Percentiles rank a stretch among this genome's conserved stretches.
phyloP scores from a whole-genome alignment of 768 basidiomycete species.

The Xerocomellus dryophilus region DNA sequence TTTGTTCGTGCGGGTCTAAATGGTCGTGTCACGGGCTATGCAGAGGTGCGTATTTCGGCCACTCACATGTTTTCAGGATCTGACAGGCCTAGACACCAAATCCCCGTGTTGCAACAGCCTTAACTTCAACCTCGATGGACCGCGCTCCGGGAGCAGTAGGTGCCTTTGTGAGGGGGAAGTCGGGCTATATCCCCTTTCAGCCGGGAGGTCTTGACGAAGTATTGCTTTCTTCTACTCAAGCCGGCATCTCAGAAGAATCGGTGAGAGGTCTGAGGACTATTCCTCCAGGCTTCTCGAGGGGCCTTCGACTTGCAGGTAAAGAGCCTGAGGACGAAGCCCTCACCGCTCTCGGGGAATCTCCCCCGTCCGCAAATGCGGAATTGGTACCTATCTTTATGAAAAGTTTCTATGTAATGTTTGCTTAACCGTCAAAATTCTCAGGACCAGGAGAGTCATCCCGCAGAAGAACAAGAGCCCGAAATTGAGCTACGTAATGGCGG shows the following conservation, averaged over 20 bases:
- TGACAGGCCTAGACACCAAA: slow-evolving; percentile 47
- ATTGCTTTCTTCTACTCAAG: slow-evolving; percentile 31
- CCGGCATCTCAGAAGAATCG: slow-evolving; percentile 38
- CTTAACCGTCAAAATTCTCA: slow-evolving; percentile 28
- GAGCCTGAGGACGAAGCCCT: slow-evolving; percentile 47
- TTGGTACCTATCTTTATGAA: slow-evolving; percentile 11
- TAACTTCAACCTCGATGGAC: slow-evolving; percentile 82
- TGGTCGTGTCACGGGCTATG: slow-evolving; percentile 77
- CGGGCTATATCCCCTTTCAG: slow-evolving; percentile 88
- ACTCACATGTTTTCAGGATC: background rate
- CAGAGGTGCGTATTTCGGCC: slow-evolving; percentile 54
- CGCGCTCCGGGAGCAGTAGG: slow-evolving; percentile 77
- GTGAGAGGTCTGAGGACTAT: slow-evolving; percentile 53
- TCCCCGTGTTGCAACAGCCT: slow-evolving; percentile 57
- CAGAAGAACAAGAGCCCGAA: slow-evolving; percentile 25
- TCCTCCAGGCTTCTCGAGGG: slow-evolving; percentile 81
- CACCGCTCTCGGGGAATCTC: slow-evolving; percentile 25
- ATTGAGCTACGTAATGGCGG: slow-evolving; percentile 12
- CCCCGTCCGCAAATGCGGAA: slow-evolving; percentile 8
- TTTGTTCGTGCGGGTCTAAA: slow-evolving; percentile 78
- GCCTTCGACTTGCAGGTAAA: slow-evolving; percentile 68
- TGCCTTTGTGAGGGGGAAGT: slow-evolving; percentile 91
- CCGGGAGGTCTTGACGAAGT: slow-evolving; percentile 88
- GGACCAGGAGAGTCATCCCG: slow-evolving; percentile 18
- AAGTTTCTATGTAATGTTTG: slow-evolving; percentile 5